phyloP scores from a whole-genome alignment of 495 filamentous ascomycete genomes.

The Copromyces sp. region DNA sequence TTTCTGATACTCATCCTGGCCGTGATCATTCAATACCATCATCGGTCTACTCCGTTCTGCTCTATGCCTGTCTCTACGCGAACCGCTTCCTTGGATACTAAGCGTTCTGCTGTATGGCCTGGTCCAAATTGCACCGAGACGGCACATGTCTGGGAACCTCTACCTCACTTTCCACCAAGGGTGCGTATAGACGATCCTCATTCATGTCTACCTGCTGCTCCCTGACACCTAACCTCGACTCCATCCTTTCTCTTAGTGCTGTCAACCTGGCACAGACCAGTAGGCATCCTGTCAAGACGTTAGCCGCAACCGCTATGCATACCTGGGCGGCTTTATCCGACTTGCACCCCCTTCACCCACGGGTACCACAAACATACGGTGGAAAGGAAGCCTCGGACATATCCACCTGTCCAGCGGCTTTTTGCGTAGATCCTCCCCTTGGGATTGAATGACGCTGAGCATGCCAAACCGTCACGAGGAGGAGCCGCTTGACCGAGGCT shows the following conservation, averaged over 20 bases:
- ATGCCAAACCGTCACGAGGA: conserved; percentile 9
- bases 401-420: not conserved
- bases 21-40: not conserved
- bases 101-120: not conserved
- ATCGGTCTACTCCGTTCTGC: not conserved
- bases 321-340: not conserved
- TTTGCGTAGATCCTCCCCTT: not conserved
- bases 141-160: not conserved
- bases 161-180: not conserved
- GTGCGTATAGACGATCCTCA: not conserved
- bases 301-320: conserved; percentile 3
- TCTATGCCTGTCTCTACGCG: not conserved
- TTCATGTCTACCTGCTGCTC: not conserved
- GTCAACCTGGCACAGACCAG: not conserved
- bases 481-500: conserved; percentile 7
- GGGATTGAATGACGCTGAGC: not conserved
- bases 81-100: not conserved
- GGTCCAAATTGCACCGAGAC: not conserved
- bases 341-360: not conserved
- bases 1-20: not conserved
- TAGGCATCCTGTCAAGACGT: not conserved
- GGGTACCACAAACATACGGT: not conserved
- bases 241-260: not conserved
- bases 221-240: not conserved
- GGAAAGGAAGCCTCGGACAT: not conserved